Conservation (phyloP, 805 yeast species). For the Candida pseudofarinosa region DNA sequence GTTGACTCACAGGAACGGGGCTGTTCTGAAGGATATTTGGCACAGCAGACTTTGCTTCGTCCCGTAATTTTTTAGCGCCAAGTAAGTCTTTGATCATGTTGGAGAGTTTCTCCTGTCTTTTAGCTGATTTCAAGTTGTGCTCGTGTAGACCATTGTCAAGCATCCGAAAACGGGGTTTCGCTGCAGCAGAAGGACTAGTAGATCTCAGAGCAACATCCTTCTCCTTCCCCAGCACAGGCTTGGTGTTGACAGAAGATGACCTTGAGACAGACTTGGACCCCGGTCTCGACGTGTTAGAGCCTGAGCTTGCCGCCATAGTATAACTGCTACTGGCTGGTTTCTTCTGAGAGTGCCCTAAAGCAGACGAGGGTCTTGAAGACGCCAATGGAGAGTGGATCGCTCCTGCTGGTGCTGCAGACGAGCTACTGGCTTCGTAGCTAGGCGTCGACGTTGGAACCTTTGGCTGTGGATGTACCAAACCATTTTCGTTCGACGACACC, state of each 20-base stretch:
- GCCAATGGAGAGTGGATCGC: constrained; percentile 2
- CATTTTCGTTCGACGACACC: constrained; percentile 5
- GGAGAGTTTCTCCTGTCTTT: constrained; percentile 71
- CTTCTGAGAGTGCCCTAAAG: constrained; percentile 7
- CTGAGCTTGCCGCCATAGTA: not conserved
- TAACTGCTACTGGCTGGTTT: not conserved
- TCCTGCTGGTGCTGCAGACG: constrained; percentile 1
- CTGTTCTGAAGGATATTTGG: constrained; percentile 46
- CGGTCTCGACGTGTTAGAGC: not conserved
- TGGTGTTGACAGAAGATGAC: constrained; percentile 7
- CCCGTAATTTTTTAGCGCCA: constrained; percentile 69
- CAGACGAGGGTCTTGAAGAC: constrained; percentile 15
- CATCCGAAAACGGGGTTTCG: constrained; percentile 48
- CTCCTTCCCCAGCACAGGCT: constrained; percentile 1
- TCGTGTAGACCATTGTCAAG: constrained; percentile 72
- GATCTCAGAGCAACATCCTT: not conserved
- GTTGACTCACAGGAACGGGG: constrained; percentile 6
- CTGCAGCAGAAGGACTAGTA: constrained; percentile 3
- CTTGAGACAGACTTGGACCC: constrained; percentile 9
- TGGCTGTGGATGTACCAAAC: constrained; percentile 7
- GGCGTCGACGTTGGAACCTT: not conserved
- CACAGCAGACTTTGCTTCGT: constrained; percentile 69
- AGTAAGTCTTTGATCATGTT: constrained; percentile 72
- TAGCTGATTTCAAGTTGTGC: constrained; percentile 72
- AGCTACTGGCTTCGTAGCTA: not conserved